These are phyloP conservation scores for Colletotrichum viniferum DNA, from an alignment of 2,329 filamentous ascomycete species.

Conservation along the genomic window DNA sequence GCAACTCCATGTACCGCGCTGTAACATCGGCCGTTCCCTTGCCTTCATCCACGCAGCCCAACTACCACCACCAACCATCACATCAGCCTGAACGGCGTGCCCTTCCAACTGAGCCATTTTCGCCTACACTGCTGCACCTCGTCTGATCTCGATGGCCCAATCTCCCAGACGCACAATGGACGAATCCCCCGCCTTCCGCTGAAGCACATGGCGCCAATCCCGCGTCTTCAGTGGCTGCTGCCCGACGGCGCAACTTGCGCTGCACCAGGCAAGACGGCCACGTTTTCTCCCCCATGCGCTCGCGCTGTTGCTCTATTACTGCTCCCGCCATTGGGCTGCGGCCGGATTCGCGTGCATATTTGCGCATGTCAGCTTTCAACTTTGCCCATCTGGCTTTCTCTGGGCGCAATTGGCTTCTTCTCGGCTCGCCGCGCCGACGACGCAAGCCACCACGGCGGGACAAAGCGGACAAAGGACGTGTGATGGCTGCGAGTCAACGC, in stretches of 20 bases:
- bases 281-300: background rate
- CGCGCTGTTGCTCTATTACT: background rate
- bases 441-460: background rate
- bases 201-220: constrained; percentile 16
- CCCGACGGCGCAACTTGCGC: background rate
- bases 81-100: constrained; percentile 11
- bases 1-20: background rate
- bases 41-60: background rate
- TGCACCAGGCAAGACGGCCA: background rate
- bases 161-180: background rate
- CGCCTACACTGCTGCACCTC: background rate
- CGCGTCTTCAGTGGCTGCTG: constrained; percentile 11
- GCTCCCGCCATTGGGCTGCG: background rate
- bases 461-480: background rate
- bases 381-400: background rate
- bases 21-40: background rate
- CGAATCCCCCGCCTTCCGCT: background rate
- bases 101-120: constrained; percentile 12
- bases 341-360: background rate
- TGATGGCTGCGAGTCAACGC: background rate
- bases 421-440: constrained; percentile 4
- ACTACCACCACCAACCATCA: background rate
- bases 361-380: background rate
- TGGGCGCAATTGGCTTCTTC: background rate
- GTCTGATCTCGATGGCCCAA: constrained; percentile 3